Base-by-base conservation (phyloP, 1,139 yeast genomes). In the Saccharomyces hybrid region DNA sequence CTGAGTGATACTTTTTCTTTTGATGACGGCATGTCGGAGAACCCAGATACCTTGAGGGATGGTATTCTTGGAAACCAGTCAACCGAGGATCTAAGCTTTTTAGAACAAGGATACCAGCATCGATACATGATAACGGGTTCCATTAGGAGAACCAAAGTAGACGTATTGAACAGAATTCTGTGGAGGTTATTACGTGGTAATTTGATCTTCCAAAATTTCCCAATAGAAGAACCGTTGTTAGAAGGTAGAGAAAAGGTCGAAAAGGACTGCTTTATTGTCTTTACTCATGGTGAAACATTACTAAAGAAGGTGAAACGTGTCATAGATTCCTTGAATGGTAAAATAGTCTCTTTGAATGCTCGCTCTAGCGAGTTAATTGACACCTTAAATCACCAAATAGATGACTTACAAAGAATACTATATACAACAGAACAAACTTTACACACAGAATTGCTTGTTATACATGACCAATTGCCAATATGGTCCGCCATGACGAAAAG, bases 151-250 rank as follows among this genome's bases (percentile, higher is more conserved):
- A 78, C 76, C 13, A 86, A 84, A 64, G 80, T 83, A 32, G 76
- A 75, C 44, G 72, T 80, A 1, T 73, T 86, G 57, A 88, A 86
- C 65, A 84, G 78, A 63, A 85, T 86, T 49, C 72, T 86, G 52
- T 85, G 88, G 87, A 78, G 93, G 72, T 78, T 83, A 16, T 75
- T 85, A 58, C 80, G 89, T 70, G 89, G 91, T 67, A 86, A 86
- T 65, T 72, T 86, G 62, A 83, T 78, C 66, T 82, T 84, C 68
- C 82, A 83, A 62, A 79, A 83, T 61, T 79, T 80, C 54, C 86
- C 84, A 55, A 75, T 85, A 52, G 72, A 76, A 11, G 82, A 81
- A 57, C 74, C 75, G 3, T 64, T 73, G 3, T 53, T 64, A 32
- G 75, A 76, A 49, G 65, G 72, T 9, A 71, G 73, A 2, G 78